A percentile compares a stretch with the other conserved stretches of the same genome.
Evolutionary conservation across 2,329 filamentous ascomycete species (phyloP).

Genomic region (Diaporthe citrichinensis): DNA sequence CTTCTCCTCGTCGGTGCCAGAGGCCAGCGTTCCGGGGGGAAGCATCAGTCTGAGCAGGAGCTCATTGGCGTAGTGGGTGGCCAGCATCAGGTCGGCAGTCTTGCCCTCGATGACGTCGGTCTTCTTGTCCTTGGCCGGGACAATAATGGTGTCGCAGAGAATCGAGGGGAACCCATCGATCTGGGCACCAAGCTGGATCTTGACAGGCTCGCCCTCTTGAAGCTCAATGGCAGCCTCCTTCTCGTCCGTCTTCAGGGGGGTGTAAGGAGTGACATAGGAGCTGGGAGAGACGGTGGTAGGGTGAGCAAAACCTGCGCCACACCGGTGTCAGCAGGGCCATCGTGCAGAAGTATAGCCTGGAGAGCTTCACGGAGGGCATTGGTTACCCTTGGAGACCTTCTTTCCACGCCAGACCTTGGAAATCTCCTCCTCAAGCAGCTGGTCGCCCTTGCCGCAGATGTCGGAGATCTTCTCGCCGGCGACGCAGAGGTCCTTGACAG

Average conservation of each 20-base stretch:
- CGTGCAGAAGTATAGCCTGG: slow-evolving; percentile 2
- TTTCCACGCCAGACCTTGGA: slow-evolving; percentile 98
- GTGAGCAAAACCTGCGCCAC: slow-evolving; percentile 81
- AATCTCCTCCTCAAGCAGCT: slow-evolving; percentile 93
- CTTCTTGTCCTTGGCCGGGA: slow-evolving; percentile 72
- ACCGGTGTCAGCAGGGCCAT: slow-evolving; percentile 15
- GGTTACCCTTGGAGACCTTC: slow-evolving; percentile 89
- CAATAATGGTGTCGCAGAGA: slow-evolving; percentile 91
- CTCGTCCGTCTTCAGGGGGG: slow-evolving; percentile 87
- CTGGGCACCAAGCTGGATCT: slow-evolving; percentile 99
- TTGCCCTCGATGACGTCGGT: slow-evolving; percentile 79
- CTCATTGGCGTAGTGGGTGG: slow-evolving; percentile 96
- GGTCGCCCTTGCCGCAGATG: slow-evolving; percentile 95
- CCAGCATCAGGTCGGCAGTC: slow-evolving; percentile 88
- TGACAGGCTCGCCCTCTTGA: slow-evolving; percentile 89
- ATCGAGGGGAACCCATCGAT: slow-evolving; percentile 98
- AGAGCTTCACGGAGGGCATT: slow-evolving; percentile 47
- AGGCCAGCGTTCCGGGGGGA: slow-evolving; percentile 86
- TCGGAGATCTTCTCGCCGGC: slow-evolving; percentile 93
- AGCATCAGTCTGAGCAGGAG: slow-evolving; percentile 91
- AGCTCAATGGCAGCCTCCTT: slow-evolving; percentile 85
- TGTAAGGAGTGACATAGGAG: slow-evolving; percentile 96
- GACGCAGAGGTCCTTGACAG: slow-evolving; percentile 80
- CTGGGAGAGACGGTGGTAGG: slow-evolving; percentile 95
- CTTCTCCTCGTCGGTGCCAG: slow-evolving; percentile 94